Evolutionary conservation across 2,329 filamentous ascomycete species (phyloP).

Genomic region (Teratosphaeriaceae sp.): DNA sequence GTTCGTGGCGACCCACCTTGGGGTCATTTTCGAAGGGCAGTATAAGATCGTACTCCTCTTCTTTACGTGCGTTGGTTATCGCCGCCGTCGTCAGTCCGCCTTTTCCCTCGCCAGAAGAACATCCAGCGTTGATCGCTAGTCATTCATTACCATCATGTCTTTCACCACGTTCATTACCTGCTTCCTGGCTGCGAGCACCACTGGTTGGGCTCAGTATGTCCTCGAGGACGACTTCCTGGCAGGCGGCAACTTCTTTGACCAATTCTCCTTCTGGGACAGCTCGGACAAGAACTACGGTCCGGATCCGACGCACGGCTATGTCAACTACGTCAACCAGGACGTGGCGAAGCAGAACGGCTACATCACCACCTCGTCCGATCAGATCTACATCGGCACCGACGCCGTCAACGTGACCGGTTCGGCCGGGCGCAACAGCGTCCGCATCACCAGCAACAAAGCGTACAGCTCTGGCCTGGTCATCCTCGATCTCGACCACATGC

Average conservation of each 20-base stretch:
- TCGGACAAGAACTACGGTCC: constrained; percentile 1
- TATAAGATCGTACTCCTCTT: not conserved
- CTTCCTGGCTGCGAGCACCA: constrained; percentile 16
- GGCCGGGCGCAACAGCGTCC: constrained; percentile 61
- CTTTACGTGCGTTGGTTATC: not conserved
- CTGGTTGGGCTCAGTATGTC: constrained; percentile 24
- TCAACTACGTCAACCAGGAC: constrained; percentile 57
- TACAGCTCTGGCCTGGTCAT: constrained; percentile 64
- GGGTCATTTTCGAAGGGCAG: not conserved
- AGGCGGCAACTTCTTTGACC: constrained; percentile 42
- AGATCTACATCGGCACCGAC: constrained; percentile 18
- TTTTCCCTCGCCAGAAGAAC: not conserved
- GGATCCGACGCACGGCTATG: constrained; percentile 71
- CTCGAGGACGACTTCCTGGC: constrained; percentile 44
- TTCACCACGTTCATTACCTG: constrained; percentile 10
- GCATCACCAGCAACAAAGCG: constrained; percentile 58
- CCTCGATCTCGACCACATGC: constrained; percentile 68
- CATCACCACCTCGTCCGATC: constrained; percentile 17
- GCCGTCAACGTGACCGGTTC: constrained; percentile 33
- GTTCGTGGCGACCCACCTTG: not conserved
- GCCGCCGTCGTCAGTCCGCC: not conserved
- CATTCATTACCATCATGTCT: constrained; percentile 10
- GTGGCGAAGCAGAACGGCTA: constrained; percentile 40
- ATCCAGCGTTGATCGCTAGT: constrained; percentile 6
- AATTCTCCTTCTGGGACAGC: constrained; percentile 46